Evolutionary conservation across 495 filamentous ascomycete species (phyloP), one percentile per base, ranked within the genome.

Genomic region (Penicillium maclennaniae): DNA sequence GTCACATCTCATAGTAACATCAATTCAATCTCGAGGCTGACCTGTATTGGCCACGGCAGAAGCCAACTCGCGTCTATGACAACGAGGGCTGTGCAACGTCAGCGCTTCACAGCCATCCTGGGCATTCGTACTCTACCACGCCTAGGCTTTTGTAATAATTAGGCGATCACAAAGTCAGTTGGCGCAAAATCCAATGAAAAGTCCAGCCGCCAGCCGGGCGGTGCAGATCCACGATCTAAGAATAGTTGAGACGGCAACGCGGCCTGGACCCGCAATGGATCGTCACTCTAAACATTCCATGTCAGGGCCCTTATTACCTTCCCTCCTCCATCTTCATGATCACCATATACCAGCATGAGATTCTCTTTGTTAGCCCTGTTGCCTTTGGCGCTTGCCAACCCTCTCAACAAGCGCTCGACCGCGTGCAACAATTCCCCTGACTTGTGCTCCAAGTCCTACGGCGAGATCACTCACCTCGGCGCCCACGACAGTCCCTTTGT

Each of bases 401-500:
- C 65, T 15, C 43, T 72, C 12, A 52, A 58, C 9, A 48, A 63
- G 36, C 71, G 72, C 39, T 56, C 60, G 14, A 76, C 69, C 37
- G 75, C 73, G 36, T 86, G 83, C 76, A 86, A 86, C 65, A 85
- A 85, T 63, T 81, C 79, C 6, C 79, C 83, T 10, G 68, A 71
- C 40, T 74, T 86, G 23, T 86, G 83, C 74, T 69, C 67, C 49
- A 77, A 77, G 57, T 65, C 76, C 15, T 86, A 85, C 64, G 77
- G 77, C 54, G 79, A 82, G 48, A 80, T 86, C 52, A 85, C 83
- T 34, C 77, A 84, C 62, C 71, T 86, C 6, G 83, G 83, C 14
- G 81, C 86, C 40, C 87, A 86, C 61, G 76, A 86, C 63, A 80
- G 75, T 53, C 78, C 83, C 6, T 86, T 85, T 57, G 47, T 85